Base-by-base conservation (phyloP, 2,329 filamentous ascomycete genomes). In the Tolypocladium sp. region DNA sequence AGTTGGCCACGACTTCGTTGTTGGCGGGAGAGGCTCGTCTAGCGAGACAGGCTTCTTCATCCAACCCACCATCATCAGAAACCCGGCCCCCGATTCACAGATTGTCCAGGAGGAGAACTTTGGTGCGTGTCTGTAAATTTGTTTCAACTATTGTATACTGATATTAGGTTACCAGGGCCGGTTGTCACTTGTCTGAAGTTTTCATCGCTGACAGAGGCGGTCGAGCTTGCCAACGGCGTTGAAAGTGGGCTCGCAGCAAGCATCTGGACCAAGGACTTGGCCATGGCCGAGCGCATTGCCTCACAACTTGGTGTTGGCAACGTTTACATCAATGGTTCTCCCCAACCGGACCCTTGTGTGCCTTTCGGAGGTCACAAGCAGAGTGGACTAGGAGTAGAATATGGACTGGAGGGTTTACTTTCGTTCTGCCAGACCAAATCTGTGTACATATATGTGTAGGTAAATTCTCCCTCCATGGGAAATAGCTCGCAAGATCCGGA, bases 41-140 rank as follows among this genome's bases (percentile, higher is more conserved):
- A 12, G 6, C 4, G 30, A 22, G n/a, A 67, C 76, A 54, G 83
- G 81, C 12, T 85, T 78, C 69, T 83, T 81, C 64, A 73, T 85
- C 62, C 70, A 76, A 25, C 81, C 83, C 0, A 80, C 82, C 10
- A 81, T 86, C 61, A 75, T 85, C 58, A 77, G 83, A 59, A 82
- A 83, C 63, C 82, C 82, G 8, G 78, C 81, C 0, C 79, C 83
- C 44, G 69, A 77, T 57, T 80, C 81, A 0, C 73, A 75, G 0
- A 77, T 86, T 40, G 80, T 84, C 3, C 69, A 71, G 2, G 82
- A 82, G 62, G 80, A 83, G 68, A 78, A 75, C 6, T 70, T 70
- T 52, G 79, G 30, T 79, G 85, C 0, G 82, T 88, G 53, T 74
- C 87, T 10, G 84, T 85, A 0, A 9, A 2, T 12, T 2, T 8